Percentiles rank a stretch among this genome's conserved stretches.
Evolutionary conservation across 108 stramenopile genomes (phyloP).

Genomic region (Conticribra weissflogii): DNA sequence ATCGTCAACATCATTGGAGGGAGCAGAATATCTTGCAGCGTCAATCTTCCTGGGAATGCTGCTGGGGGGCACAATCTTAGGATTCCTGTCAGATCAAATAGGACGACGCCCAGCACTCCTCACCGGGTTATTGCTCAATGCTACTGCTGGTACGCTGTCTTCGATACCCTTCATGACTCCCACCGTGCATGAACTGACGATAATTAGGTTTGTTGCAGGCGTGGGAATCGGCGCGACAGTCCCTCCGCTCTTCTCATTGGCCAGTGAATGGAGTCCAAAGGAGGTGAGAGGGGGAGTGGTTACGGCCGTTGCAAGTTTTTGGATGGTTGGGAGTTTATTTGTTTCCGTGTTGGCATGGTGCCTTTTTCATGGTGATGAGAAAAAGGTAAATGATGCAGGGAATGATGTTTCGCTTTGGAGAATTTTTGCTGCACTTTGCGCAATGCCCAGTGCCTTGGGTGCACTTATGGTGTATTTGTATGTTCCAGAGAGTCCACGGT

Average conservation of each 20-base stretch:
- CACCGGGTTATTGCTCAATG: conserved; percentile 62
- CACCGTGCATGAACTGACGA: conserved; percentile 29
- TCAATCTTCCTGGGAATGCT: conserved; percentile 87
- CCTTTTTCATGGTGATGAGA: conserved; percentile 38
- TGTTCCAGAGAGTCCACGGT: conserved; percentile 83
- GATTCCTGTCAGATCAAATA: conserved; percentile 60
- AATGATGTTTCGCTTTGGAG: conserved; percentile 51
- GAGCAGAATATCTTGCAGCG: conserved; percentile 62
- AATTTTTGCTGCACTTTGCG: conserved; percentile 69
- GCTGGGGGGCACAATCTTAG: conserved; percentile 69
- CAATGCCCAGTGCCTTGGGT: conserved; percentile 72
- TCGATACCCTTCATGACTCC: conserved; percentile 48
- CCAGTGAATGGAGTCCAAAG: conserved; percentile 75
- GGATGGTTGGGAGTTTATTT: conserved; percentile 87
- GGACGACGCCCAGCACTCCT: conserved; percentile 75
- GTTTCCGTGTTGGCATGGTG: conserved; percentile 69
- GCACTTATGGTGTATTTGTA: conserved; percentile 49
- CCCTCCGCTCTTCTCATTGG: conserved; percentile 75
- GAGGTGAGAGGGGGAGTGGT: conserved; percentile 71
- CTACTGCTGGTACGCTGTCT: conserved; percentile 59
- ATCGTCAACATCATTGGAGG: conserved; percentile 30
- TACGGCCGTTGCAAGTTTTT: conserved; percentile 75
- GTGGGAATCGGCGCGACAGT: conserved; percentile 79
- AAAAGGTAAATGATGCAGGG: neutral
- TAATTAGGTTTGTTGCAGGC: conserved; percentile 70